These are phyloP conservation scores for Trifolium dubium DNA, from an alignment of 306 rosid genomes.

Conservation along the genomic window DNA sequence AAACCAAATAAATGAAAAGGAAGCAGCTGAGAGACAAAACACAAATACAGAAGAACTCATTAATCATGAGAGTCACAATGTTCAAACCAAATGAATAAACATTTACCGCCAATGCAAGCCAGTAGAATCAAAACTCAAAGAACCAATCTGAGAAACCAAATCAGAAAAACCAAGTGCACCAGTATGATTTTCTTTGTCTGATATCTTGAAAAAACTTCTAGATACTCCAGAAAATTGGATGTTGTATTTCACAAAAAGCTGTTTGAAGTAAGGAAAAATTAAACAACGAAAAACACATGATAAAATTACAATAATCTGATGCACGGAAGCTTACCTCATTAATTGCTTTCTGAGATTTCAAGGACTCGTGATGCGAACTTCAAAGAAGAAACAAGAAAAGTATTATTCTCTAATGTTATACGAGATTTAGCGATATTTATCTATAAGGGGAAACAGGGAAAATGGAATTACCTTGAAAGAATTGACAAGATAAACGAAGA, in stretches of 20 bases:
- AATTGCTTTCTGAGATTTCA: conserved; percentile 95
- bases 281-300: conserved; percentile 37
- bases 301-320: conserved; percentile 39
- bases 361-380: conserved; percentile 97
- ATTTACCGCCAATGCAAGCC: conserved; percentile 98
- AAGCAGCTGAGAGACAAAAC: conserved; percentile 18
- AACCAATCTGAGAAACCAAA: conserved; percentile 86
- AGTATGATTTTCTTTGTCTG: conserved; percentile 63
- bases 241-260: conserved; percentile 99
- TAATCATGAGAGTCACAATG: conserved; percentile 28
- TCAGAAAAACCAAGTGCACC: conserved; percentile 66
- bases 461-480: conserved; percentile 80
- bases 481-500: conserved; percentile 83
- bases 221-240: conserved; percentile 98
- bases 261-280: conserved; percentile 50
- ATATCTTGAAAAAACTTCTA: conserved; percentile 71
- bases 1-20: conserved; percentile 23
- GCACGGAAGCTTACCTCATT: conserved; percentile 72
- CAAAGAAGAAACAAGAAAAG: conserved; percentile 49
- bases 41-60: conserved; percentile 35
- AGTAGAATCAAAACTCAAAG: conserved; percentile 90
- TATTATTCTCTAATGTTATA: conserved; percentile 38
- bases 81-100: conserved; percentile 37
- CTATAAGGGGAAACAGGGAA: conserved; percentile 28
- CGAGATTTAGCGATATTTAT: conserved; percentile 28